These are phyloP conservation scores for Melanopsichium pennsylvanicum DNA, from an alignment of 1,284 basidiomycete genomes.

Conservation along the genomic window DNA sequence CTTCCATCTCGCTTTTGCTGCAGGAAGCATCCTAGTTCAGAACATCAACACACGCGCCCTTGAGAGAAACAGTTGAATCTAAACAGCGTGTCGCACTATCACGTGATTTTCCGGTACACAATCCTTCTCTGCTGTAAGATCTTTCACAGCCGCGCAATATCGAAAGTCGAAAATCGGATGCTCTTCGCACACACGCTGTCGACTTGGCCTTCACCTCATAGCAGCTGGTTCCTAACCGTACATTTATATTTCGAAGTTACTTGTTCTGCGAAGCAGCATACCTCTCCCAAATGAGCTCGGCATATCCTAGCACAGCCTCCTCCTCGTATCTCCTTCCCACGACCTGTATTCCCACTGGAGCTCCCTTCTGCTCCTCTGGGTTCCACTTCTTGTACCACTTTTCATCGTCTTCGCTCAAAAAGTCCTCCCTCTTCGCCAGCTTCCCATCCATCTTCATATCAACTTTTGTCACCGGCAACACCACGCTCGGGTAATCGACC, in stretches of 20 bases:
- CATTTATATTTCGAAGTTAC: too few species aligned
- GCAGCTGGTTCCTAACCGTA: too few species aligned
- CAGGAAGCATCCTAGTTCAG: too few species aligned
- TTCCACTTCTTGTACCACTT: conserved; percentile 52
- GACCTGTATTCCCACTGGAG: conserved; percentile 76
- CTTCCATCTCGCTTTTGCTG: too few species aligned
- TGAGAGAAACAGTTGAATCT: neutral
- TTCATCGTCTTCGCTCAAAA: conserved; percentile 49
- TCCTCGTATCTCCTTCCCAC: conserved; percentile 77
- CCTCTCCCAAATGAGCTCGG: conserved; percentile 34
- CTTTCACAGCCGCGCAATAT: neutral
- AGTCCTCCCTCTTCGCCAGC: conserved; percentile 67
- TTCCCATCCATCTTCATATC: conserved; percentile 70
- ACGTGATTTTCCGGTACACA: conserved; percentile 18
- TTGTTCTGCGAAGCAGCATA: conserved; percentile 11
- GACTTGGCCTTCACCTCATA: too few species aligned
- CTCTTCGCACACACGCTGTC: neutral
- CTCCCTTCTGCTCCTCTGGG: conserved; percentile 70
- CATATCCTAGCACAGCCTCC: conserved; percentile 72
- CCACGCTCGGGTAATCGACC: conserved; percentile 75
- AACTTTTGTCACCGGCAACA: conserved; percentile 70
- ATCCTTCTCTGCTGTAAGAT: neutral
- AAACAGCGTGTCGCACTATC: conserved; percentile 3
- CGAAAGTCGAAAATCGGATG: neutral
- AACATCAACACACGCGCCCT: conserved; percentile 17